phyloP scores from a whole-genome alignment of 192 early-diverging fungal genomes.

The Gorgonomyces haynaldii region DNA sequence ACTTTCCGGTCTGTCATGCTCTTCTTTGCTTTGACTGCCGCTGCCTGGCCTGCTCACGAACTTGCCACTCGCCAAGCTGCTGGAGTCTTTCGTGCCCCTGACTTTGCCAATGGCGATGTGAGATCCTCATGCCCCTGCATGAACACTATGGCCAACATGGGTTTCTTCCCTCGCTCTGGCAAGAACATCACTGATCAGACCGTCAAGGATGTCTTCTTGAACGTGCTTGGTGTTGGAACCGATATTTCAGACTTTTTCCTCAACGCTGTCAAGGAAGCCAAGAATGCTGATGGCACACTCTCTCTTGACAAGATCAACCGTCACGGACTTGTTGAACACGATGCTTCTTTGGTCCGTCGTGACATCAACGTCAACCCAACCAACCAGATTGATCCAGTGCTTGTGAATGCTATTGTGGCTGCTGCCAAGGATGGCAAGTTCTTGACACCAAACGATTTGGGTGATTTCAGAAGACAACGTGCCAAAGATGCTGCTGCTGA shows the following conservation, averaged over 20 bases:
- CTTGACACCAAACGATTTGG: background rate
- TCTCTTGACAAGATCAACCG: background rate
- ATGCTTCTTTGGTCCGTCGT: slow-evolving; percentile 17
- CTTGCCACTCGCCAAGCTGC: no score
- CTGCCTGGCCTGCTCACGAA: no score
- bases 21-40: no score
- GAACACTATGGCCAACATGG: slow-evolving; percentile 21
- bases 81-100: no score
- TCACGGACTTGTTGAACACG: slow-evolving; percentile 19
- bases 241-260: background rate
- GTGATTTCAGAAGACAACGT: background rate
- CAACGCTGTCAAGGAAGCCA: background rate
- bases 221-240: background rate
- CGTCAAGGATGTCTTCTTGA: background rate
- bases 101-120: no score
- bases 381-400: background rate
- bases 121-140: background rate
- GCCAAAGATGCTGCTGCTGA: background rate
- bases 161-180: slow-evolving; percentile 20
- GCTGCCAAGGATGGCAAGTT: background rate
- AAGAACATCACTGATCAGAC: background rate
- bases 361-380: slow-evolving; percentile 17
- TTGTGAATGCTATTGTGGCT: background rate
- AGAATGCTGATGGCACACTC: slow-evolving; percentile 3
- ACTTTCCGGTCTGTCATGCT: no score